phyloP scores from a whole-genome alignment of 2,329 filamentous ascomycete species.

The Aspergillus amoenus region DNA sequence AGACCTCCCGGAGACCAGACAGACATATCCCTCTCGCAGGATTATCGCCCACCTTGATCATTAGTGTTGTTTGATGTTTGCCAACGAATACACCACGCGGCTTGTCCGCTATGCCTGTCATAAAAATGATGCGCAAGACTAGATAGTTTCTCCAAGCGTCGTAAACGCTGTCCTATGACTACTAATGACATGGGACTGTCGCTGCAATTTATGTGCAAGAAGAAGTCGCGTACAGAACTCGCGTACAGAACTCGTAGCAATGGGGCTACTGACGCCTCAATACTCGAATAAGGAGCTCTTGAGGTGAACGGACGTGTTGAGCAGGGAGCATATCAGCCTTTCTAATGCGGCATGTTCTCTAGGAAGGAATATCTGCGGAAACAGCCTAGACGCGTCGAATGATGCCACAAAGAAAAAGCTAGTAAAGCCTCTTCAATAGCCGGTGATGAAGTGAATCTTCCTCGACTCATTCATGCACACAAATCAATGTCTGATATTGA shows the following conservation, averaged over 20 bases:
- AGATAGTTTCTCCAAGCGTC: neutral
- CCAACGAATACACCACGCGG: neutral
- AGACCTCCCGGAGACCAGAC: neutral
- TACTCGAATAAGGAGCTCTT: neutral
- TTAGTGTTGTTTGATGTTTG: neutral
- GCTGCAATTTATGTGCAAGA: neutral
- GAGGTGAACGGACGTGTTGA: neutral
- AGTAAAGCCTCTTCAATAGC: neutral
- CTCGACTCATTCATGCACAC: neutral
- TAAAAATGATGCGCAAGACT: neutral
- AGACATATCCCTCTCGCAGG: neutral
- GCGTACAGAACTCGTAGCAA: neutral
- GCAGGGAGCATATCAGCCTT: neutral
- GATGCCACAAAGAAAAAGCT: neutral
- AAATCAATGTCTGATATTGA: slow-evolving; percentile 40
- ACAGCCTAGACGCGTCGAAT: neutral
- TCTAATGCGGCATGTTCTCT: neutral
- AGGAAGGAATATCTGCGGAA: neutral
- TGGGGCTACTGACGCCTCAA: too few relatives aligned
- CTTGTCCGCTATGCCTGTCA: neutral
- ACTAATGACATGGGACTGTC: neutral
- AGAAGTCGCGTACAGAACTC: neutral
- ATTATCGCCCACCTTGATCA: neutral
- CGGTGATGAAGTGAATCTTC: neutral
- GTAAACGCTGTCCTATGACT: neutral